Evolutionary conservation across 441 rosid species (phyloP), one percentile per base, ranked within the genome.

Genomic region (Metrosideros polymorpha): DNA sequence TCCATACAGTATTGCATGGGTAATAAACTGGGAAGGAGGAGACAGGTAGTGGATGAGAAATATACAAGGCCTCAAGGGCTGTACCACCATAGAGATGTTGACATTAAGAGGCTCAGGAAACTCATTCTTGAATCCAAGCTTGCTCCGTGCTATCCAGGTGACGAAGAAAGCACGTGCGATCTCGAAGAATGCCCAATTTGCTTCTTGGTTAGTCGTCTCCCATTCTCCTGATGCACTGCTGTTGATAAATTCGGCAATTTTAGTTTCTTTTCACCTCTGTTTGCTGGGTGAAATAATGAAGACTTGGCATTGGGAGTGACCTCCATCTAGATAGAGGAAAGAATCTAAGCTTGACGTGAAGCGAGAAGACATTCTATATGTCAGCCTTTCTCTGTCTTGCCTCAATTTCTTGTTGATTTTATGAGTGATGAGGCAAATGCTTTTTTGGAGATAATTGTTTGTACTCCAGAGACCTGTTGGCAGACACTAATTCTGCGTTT

Each of bases 111-210:
- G 97, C 96, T 98, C 27, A 93, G 94, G 87, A 98, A 96, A 93
- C 96, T 98, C 42, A 98, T 97, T 85, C 95, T 97, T 6, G 99
- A 97, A 75, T 96, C 98, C 66, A 98, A 97, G 94, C 98, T 98
- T 66, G 97, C 99, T 85, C 99, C 99, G 14, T 97, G 99, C 91
- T 98, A 93, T 90, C 99, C 99, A 1, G 99, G 99, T 12, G 97
- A 93, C 7, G 99, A 98, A 66, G 99, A 98, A 32, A 89, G 92
- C 87, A 86, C 91, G 56, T 84, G 84, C 50, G 99, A 98, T 86
- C 94, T 92, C 52, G 99, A 98, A 93, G 99, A 98, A 88, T 97
- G 99, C 87, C 99, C 98, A 0, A 98, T 98, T 91, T 98, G 99
- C 92, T 97, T 96, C 89, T 90, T 98, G 99, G 99, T 98, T 66